A percentile compares a stretch with the other conserved stretches of the same genome.
These are phyloP conservation scores for Echites panduratus DNA, from an alignment of 257 asterid species.

Conservation along the genomic window DNA sequence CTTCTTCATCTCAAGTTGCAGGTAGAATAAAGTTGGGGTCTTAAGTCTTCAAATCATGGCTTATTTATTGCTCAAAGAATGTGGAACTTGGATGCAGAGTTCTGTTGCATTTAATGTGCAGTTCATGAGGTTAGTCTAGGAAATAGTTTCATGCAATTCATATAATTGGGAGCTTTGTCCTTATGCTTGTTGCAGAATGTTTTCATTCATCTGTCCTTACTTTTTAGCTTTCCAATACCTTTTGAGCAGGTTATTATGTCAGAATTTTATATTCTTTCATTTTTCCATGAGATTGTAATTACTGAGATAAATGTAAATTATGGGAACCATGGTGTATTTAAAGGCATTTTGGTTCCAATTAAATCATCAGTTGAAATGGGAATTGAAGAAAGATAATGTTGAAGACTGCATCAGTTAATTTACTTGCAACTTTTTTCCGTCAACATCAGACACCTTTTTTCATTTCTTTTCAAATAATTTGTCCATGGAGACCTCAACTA, in stretches of 20 bases:
- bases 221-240: too few relatives aligned
- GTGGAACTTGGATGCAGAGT: background rate
- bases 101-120: constrained; percentile 12
- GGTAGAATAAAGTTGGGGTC: constrained; percentile 27
- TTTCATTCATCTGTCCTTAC: background rate
- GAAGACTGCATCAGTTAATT: background rate
- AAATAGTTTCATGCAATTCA: too few relatives aligned
- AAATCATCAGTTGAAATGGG: background rate
- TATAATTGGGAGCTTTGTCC: background rate
- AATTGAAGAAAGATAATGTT: background rate
- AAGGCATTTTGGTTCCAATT: background rate
- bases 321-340: background rate
- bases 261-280: background rate
- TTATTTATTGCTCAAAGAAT: constrained; percentile 16
- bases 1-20: constrained; percentile 21
- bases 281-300: background rate
- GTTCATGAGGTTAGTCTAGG: constrained; percentile 22
- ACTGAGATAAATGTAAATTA: background rate
- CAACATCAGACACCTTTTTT: background rate
- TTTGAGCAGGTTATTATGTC: background rate
- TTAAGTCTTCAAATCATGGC: constrained; percentile 13
- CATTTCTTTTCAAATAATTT: background rate
- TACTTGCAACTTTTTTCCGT: background rate
- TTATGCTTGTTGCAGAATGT: background rate
- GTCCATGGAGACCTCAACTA: background rate